phyloP scores from a whole-genome alignment of 2,329 filamentous ascomycete species.

The Stagonosporopsis chrysanthemi region DNA sequence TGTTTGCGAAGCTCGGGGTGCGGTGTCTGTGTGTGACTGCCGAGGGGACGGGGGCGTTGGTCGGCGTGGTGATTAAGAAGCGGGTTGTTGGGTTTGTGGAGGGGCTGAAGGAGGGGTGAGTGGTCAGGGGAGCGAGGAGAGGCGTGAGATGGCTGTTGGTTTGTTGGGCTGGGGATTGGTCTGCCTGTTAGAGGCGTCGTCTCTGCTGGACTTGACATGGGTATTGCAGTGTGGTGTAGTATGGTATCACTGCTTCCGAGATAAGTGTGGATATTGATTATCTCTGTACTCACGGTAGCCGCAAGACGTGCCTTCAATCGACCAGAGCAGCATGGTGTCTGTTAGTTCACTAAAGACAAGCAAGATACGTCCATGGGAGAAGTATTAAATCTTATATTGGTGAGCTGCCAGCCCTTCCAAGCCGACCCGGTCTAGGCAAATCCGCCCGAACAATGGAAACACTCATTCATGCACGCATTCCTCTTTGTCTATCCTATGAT shows the following conservation, averaged over 20 bases:
- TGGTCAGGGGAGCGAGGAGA: too few species aligned
- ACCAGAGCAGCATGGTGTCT: too few species aligned
- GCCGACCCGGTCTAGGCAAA: conserved; percentile 21
- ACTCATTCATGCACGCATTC: conserved; percentile 27
- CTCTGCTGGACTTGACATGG: too few species aligned
- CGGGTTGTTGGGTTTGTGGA: conserved; percentile 62
- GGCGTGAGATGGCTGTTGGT: too few species aligned
- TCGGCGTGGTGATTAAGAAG: conserved; percentile 67
- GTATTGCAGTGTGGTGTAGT: too few species aligned
- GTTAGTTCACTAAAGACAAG: too few species aligned
- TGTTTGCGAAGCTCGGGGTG: conserved; percentile 66
- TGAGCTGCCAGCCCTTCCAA: conserved; percentile 17
- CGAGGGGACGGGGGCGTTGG: conserved; percentile 58
- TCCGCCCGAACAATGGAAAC: conserved; percentile 22
- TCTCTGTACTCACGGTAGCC: too few species aligned
- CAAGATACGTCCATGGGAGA: conserved; percentile 1
- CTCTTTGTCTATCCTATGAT: conserved; percentile 46
- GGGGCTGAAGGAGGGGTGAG: conserved; percentile 33
- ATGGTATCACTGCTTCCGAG: too few species aligned
- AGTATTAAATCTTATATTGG: conserved; percentile 31
- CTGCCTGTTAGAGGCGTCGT: too few species aligned
- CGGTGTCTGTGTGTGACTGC: conserved; percentile 64
- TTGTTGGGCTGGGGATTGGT: too few species aligned
- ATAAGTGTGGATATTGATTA: too few species aligned
- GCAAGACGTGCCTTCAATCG: too few species aligned